Base-by-base conservation (phyloP, 228 moss, liverwort and hornwort species). In the Sphagnum magellanicum region DNA sequence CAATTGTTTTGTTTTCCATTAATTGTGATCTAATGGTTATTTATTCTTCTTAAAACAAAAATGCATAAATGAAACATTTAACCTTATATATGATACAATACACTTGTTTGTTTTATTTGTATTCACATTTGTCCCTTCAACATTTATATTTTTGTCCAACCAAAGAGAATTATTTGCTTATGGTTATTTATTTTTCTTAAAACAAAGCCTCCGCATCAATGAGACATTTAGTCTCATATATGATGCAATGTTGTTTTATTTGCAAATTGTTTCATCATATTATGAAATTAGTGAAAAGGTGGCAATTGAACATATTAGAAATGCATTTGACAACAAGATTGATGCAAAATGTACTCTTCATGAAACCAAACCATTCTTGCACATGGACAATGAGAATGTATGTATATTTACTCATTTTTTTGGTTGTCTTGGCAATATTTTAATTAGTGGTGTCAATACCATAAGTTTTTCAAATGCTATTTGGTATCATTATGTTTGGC, bases 361-460 rank as follows among this genome's bases (percentile, higher is more conserved):
- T 66, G 98, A 98, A 77, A 98, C 93, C 74, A 92, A 91, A 74
- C 90, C 93, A 61, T 76, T 98, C 64, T 89, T 93, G 61, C 98
- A 98, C 48, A 91, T 98, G 90, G 90, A 91, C 71, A 93, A 98
- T 55, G 98, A 98, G 75, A 98, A 98, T 48, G 93, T 97, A 83
- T 11, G 52, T 71, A 14, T 7, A 32, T 12, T 55, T 67, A 6
- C 51, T 16, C 50, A 12, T 12, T 64, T 17, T 65, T 65, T 32
- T 0, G 32, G 32, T 32, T 32, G 32, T 32, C 32, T 32, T 32
- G 32, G 32, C 5, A 6, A 6, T 49, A 32, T 32, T 32, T 47
- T 32, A 9, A 50, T 48, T 47, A 48, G 6, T 50, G 13, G 1
- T 5, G 16, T 6, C 51, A 50, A 49, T 14, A 14, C 16, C 47